A percentile compares a stretch with the other conserved stretches of the same genome.
Conservation (phyloP, 306 rosid genomes). For the Gynostemma pentaphyllum region DNA sequence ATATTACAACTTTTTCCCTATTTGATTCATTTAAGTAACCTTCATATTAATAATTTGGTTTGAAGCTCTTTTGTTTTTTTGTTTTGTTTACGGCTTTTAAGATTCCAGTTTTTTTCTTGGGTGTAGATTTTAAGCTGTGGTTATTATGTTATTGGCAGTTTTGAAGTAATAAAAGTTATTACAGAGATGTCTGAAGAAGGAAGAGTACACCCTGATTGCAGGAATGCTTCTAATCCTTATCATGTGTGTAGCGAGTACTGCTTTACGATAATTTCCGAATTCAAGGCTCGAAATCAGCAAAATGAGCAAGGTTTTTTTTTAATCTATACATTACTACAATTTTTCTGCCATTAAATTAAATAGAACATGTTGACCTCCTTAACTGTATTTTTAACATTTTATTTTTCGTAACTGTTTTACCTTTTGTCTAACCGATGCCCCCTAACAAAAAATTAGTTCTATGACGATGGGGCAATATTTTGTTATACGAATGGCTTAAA, state of each 20-base stretch:
- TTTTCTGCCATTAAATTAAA: background rate
- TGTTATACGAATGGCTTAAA: background rate
- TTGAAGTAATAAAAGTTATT: background rate
- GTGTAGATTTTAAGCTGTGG: background rate
- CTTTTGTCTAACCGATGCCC: background rate
- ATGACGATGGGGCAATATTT: too few relatives aligned
- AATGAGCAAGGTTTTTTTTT: constrained; percentile 36
- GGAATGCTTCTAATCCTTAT: constrained; percentile 73
- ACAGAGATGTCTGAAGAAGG: constrained; percentile 52
- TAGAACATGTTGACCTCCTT: too few relatives aligned
- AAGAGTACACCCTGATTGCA: constrained; percentile 81
- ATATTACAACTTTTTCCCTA: background rate
- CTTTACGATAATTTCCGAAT: constrained; percentile 61
- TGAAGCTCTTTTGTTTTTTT: background rate
- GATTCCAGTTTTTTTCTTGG: background rate
- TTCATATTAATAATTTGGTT: background rate
- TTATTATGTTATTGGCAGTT: background rate
- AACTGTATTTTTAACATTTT: too few relatives aligned
- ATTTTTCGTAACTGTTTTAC: background rate
- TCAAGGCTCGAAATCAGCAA: constrained; percentile 35
- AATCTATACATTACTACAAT: background rate
- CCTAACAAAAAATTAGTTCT: background rate
- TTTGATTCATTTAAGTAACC: background rate
- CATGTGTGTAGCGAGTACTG: constrained; percentile 89
- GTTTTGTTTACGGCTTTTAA: background rate